Percentiles rank a stretch among this genome's conserved stretches.
These are phyloP conservation scores for Nannochloropsis oceanica DNA, from an alignment of 108 stramenopile genomes.

Conservation along the genomic window DNA sequence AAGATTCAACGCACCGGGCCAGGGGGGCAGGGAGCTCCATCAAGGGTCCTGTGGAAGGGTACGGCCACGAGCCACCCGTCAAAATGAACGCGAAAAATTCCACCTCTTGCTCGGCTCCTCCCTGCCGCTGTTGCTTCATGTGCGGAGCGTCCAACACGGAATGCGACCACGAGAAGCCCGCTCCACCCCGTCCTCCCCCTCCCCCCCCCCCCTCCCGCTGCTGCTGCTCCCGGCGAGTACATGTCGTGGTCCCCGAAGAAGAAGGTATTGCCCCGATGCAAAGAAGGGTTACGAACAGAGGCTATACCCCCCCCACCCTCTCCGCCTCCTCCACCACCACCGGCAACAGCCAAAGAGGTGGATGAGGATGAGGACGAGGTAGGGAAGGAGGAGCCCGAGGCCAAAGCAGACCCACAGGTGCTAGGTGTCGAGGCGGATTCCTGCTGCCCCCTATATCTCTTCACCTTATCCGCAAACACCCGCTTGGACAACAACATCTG, in stretches of 20 bases:
- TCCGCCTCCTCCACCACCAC: too few species aligned
- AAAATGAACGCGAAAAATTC: constrained; percentile 26
- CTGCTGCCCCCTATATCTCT: background rate
- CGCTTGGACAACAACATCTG: background rate
- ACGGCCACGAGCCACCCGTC: constrained; percentile 27
- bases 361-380: background rate
- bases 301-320: background rate
- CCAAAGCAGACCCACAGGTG: background rate
- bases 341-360: too few species aligned
- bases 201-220: background rate
- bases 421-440: too few species aligned
- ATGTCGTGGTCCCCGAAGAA: background rate
- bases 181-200: constrained; percentile 1
- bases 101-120: background rate
- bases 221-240: background rate
- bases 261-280: background rate
- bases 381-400: background rate
- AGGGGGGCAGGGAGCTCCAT: constrained; percentile 15
- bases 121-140: background rate
- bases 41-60: background rate
- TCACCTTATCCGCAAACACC: background rate
- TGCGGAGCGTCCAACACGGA: background rate
- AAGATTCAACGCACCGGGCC: background rate
- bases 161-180: background rate
- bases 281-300: background rate